These are phyloP conservation scores for Camellia lanceoleosa DNA, from an alignment of 148 eudicot species.

Conservation along the genomic window DNA sequence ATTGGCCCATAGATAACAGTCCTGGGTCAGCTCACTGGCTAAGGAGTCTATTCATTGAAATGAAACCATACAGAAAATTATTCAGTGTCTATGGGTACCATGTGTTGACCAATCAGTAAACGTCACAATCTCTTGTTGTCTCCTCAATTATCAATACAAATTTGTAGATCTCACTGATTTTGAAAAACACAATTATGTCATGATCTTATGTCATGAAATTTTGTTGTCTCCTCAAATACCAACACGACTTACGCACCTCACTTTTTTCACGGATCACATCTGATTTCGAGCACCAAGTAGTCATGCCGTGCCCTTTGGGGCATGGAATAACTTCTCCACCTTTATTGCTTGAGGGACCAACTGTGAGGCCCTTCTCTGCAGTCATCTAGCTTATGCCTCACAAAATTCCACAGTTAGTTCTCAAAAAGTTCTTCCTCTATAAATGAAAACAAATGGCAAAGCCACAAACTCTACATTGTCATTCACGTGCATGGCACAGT, in stretches of 20 bases:
- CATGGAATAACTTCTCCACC: not conserved
- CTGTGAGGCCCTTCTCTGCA: conserved; percentile 2
- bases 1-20: not conserved
- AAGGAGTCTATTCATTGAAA: conserved; percentile 16
- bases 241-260: no score
- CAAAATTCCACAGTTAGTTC: conserved; percentile 14
- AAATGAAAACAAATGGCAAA: conserved; percentile 39
- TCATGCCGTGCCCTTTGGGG: no score
- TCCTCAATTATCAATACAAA: no score
- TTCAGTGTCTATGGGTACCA: no score
- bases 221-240: no score
- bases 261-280: no score
- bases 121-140: no score
- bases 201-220: no score
- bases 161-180: no score
- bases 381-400: not conserved
- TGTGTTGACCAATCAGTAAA: no score
- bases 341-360: conserved; percentile 29
- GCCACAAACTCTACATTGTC: conserved; percentile 42
- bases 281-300: no score
- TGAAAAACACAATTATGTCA: no score
- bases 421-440: conserved; percentile 2
- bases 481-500: conserved; percentile 37
- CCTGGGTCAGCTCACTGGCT: conserved; percentile 7
- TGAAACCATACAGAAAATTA: not conserved